These are phyloP conservation scores for Geum urbanum DNA, from an alignment of 306 rosid genomes.

Conservation along the genomic window DNA sequence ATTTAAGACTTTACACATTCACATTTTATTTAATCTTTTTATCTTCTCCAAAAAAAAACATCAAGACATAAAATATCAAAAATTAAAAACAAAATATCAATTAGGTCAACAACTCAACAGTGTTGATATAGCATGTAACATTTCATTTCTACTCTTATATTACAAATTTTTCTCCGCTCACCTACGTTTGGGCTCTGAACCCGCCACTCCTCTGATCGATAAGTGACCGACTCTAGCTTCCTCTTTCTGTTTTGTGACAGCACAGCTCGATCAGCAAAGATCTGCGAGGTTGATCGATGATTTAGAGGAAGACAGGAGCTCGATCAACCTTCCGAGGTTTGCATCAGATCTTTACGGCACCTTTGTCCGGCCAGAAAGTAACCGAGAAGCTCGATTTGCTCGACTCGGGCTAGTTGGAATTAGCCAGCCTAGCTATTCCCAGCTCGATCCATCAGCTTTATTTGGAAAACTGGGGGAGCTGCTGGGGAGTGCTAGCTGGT, in stretches of 20 bases:
- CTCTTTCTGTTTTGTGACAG: not conserved
- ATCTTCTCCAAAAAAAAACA: no score
- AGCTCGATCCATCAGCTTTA: not conserved
- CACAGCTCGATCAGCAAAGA: not conserved
- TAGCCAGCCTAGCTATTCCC: not conserved
- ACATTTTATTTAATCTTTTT: no score
- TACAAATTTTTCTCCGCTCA: no score
- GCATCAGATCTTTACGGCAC: not conserved
- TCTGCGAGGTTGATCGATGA: not conserved
- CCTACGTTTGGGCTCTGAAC: no score
- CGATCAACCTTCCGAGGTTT: not conserved
- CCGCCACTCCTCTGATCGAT: no score
- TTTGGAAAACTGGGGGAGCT: not conserved
- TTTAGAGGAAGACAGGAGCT: not conserved
- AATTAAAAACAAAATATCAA: no score
- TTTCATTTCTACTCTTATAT: no score
- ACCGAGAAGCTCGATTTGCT: not conserved
- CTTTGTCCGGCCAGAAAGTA: not conserved
- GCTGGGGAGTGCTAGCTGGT: not conserved
- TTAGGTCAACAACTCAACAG: no score
- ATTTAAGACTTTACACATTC: no score
- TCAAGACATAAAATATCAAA: no score
- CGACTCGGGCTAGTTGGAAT: not conserved
- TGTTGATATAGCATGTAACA: no score
- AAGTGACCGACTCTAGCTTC: not conserved